Conservation (phyloP, 768 basidiomycete species). For the Tricholoma flavovirens region DNA sequence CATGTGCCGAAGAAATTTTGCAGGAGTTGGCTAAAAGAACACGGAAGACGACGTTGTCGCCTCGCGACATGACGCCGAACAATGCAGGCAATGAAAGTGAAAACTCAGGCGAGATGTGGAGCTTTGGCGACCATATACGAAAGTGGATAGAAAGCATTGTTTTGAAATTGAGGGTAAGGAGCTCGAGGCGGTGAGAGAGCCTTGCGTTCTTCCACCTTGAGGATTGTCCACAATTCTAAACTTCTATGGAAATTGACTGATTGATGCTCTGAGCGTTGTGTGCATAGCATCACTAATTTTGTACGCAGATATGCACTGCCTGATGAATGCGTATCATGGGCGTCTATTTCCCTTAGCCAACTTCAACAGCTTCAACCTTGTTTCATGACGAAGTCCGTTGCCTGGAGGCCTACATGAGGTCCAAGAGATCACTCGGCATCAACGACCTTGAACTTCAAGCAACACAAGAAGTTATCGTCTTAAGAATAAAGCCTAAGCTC, state of each 20-base stretch:
- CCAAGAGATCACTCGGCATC: too few species aligned
- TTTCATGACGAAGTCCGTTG: constrained; percentile 1
- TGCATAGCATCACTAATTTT: too few species aligned
- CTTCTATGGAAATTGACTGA: too few species aligned
- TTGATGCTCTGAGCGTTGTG: too few species aligned
- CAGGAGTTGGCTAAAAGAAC: constrained; percentile 28
- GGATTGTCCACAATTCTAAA: too few species aligned
- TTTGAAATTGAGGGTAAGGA: neutral
- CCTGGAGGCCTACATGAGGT: constrained; percentile 10
- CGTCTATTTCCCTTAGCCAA: neutral
- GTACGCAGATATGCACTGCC: too few species aligned
- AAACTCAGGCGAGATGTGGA: neutral
- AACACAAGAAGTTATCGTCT: neutral
- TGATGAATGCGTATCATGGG: neutral
- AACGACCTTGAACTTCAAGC: too few species aligned
- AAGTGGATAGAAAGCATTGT: neutral
- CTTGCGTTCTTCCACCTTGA: too few species aligned
- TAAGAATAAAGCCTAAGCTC: neutral
- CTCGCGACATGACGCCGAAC: neutral
- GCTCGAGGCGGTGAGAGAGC: too few species aligned
- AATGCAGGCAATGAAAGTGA: neutral
- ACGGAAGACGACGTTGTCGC: constrained; percentile 6
- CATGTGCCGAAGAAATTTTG: constrained; percentile 48
- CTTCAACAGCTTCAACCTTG: neutral
- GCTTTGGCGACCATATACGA: neutral